Conservation (phyloP, 495 filamentous ascomycete species). For the Penicillium atrosanguineum region DNA sequence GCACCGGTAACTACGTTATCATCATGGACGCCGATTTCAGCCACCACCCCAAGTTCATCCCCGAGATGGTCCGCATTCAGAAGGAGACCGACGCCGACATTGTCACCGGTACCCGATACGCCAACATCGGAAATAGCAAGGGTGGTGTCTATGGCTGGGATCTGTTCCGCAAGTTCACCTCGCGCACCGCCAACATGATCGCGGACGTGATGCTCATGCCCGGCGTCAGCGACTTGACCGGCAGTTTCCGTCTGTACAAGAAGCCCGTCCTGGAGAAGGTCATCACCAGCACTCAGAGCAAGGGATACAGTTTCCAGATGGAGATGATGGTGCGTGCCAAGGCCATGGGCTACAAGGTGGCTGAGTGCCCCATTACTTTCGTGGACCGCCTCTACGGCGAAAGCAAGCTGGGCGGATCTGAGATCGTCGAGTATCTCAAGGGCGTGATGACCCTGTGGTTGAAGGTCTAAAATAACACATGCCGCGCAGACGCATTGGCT, state of each 20-base stretch:
- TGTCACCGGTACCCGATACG: constrained; percentile 93
- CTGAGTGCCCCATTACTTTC: constrained; percentile 93
- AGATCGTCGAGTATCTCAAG: constrained; percentile 98
- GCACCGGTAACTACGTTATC: constrained; percentile 88
- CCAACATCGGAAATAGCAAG: constrained; percentile 55
- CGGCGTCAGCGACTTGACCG: constrained; percentile 94
- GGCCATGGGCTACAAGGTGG: constrained; percentile 84
- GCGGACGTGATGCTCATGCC: constrained; percentile 91
- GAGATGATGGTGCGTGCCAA: constrained; percentile 94
- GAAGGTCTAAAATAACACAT: constrained; percentile 58
- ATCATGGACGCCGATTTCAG: constrained; percentile 99
- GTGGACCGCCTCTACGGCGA: constrained; percentile 95
- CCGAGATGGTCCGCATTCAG: constrained; percentile 79
- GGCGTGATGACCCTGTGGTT: constrained; percentile 87
- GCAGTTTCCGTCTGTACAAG: constrained; percentile 93
- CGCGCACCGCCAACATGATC: constrained; percentile 87
- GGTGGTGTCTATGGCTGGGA: constrained; percentile 98
- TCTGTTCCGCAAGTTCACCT: constrained; percentile 91
- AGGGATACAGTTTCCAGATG: constrained; percentile 99
- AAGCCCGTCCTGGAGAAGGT: constrained; percentile 84
- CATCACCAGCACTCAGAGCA: constrained; percentile 79
- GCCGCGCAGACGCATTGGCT: constrained; percentile 2
- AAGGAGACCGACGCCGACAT: constrained; percentile 78
- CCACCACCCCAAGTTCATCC: constrained; percentile 96
- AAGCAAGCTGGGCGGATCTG: constrained; percentile 88